Evolutionary conservation across 139 green algal genomes (phyloP).

Genomic region (Deuterostichococcus epilithicus): DNA sequence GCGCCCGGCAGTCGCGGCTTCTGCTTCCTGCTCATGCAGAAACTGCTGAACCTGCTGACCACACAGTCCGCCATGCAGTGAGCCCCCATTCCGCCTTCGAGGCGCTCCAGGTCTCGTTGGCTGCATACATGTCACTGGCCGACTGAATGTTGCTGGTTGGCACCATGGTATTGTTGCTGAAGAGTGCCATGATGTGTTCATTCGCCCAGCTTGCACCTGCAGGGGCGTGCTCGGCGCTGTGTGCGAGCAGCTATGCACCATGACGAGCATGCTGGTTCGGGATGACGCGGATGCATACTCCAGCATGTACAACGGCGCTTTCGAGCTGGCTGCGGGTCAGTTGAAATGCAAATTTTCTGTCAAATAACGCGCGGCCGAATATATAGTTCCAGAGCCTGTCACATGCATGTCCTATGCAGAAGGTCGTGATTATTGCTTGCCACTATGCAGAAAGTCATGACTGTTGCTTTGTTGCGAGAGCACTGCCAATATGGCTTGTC

Average conservation of each 20-base stretch:
- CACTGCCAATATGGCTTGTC: background rate
- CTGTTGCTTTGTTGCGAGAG: background rate
- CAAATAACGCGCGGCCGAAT: no score
- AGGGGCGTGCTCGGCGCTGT: background rate
- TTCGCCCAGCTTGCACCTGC: background rate
- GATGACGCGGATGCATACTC: background rate
- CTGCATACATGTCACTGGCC: background rate
- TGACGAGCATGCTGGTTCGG: background rate
- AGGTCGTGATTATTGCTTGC: no score
- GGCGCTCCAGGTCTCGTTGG: background rate
- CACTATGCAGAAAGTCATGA: background rate
- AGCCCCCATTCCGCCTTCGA: background rate
- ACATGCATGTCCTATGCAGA: no score
- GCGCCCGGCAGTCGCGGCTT: constrained; percentile 6
- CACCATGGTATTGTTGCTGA: background rate
- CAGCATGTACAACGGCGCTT: background rate
- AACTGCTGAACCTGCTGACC: constrained; percentile 17
- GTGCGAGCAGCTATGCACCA: background rate
- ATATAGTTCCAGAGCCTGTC: background rate
- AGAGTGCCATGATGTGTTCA: no score
- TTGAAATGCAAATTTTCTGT: background rate
- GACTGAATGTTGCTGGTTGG: background rate
- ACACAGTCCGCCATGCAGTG: background rate
- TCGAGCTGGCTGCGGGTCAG: constrained; percentile 2
- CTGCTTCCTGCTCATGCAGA: constrained; percentile 25